These are phyloP conservation scores for Vicia faba DNA, from an alignment of 306 rosid species.

Conservation along the genomic window DNA sequence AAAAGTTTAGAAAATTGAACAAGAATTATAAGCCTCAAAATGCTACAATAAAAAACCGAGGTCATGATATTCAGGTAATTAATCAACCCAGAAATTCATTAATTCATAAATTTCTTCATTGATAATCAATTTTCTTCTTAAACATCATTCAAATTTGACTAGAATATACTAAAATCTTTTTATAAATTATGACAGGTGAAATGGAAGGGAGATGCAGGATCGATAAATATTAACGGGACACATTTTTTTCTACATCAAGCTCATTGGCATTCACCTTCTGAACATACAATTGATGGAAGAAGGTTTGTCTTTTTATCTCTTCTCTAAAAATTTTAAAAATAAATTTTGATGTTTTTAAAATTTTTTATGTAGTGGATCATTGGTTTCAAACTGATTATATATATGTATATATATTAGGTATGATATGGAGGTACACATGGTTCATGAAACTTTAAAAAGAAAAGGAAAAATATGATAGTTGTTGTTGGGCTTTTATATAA, in stretches of 20 bases:
- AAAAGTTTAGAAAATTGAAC: constrained; percentile 43
- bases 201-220: constrained; percentile 63
- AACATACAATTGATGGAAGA: constrained; percentile 70
- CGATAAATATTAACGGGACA: constrained; percentile 54
- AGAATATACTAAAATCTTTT: too few relatives aligned
- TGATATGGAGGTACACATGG: constrained; percentile 74
- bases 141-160: too few relatives aligned
- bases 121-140: too few relatives aligned
- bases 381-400: neutral
- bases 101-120: neutral
- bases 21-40: constrained; percentile 47
- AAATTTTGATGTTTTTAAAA: too few relatives aligned
- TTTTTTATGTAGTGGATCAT: too few relatives aligned
- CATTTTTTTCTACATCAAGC: constrained; percentile 54
- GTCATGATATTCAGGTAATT: constrained; percentile 68
- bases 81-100: neutral
- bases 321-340: too few relatives aligned
- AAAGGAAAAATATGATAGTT: constrained; percentile 40
- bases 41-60: constrained; percentile 61
- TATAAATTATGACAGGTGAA: constrained; percentile 21
- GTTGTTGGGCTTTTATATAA: constrained; percentile 58
- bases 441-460: constrained; percentile 47
- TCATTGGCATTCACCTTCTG: constrained; percentile 87
- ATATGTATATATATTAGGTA: constrained; percentile 38
- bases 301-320: constrained; percentile 52